These are phyloP conservation scores for Tephrocybe rancida DNA, from an alignment of 768 basidiomycete genomes.

Conservation along the genomic window DNA sequence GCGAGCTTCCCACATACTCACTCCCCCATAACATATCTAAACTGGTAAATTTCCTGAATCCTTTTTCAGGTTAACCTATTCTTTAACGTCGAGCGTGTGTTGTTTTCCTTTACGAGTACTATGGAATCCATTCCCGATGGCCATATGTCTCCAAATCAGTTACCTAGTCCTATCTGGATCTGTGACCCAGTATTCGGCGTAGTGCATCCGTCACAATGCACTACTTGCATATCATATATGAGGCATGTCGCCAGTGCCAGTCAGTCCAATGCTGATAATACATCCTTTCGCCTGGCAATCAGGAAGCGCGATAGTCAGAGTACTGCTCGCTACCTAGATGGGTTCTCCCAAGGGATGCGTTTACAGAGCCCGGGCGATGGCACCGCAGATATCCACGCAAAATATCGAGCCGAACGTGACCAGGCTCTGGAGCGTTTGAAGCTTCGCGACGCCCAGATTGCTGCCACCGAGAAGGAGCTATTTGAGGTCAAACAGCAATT, in stretches of 20 bases:
- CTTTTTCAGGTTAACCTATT: too few relatives aligned
- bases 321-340: slow-evolving; percentile 14
- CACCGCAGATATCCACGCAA: slow-evolving; percentile 9
- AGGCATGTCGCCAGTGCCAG: slow-evolving; percentile 15
- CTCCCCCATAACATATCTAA: too few relatives aligned
- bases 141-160: too few relatives aligned
- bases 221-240: slow-evolving; percentile 16
- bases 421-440: slow-evolving; percentile 15
- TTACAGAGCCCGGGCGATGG: slow-evolving; percentile 9
- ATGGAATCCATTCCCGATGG: too few relatives aligned
- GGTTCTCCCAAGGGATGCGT: slow-evolving; percentile 16
- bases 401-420: slow-evolving; percentile 22
- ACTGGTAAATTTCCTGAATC: too few relatives aligned
- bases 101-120: too few relatives aligned
- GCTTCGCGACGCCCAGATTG: slow-evolving; percentile 15
- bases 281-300: slow-evolving; percentile 14
- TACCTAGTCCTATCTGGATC: slow-evolving; percentile 17
- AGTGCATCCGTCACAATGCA: slow-evolving; percentile 17
- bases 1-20: too few relatives aligned
- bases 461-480: slow-evolving; percentile 19
- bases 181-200: slow-evolving; percentile 17
- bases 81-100: too few relatives aligned
- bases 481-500: slow-evolving; percentile 21
- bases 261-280: slow-evolving; percentile 3
- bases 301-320: slow-evolving; percentile 13